Conservation (phyloP, 805 yeast genomes). For the Hanseniaspora valbyensis region DNA sequence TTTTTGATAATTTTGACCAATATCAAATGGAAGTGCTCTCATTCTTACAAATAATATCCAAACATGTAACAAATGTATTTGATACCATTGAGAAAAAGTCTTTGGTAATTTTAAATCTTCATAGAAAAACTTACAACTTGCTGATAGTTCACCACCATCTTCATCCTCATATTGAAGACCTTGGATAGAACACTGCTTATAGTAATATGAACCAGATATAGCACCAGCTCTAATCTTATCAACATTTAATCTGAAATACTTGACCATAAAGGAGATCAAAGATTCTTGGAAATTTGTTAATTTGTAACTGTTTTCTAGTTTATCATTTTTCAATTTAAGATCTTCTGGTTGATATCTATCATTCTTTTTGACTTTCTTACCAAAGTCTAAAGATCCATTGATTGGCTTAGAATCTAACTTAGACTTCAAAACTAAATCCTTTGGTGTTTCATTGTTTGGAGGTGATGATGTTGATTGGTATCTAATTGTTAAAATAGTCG, state of each 20-base stretch:
- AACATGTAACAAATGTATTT: constrained; percentile 76
- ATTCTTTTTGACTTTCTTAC: constrained; percentile 5
- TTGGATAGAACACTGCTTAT: constrained; percentile 77
- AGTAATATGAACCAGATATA: constrained; percentile 80
- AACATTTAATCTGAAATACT: constrained; percentile 67
- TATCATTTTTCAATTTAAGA: not conserved
- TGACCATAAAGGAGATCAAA: constrained; percentile 55
- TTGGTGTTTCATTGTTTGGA: constrained; percentile 25
- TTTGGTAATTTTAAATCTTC: constrained; percentile 70
- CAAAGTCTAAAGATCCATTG: constrained; percentile 15
- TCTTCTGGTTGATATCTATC: constrained; percentile 11
- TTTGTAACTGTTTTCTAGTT: constrained; percentile 23
- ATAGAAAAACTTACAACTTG: constrained; percentile 73
- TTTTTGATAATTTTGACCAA: constrained; percentile 84
- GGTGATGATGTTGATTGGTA: constrained; percentile 5
- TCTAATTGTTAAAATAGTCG: not conserved
- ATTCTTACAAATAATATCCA: constrained; percentile 92
- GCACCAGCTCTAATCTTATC: constrained; percentile 89
- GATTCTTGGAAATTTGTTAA: constrained; percentile 43
- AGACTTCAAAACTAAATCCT: constrained; percentile 22
- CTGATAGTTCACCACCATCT: constrained; percentile 59
- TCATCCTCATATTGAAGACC: constrained; percentile 69
- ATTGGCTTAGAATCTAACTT: constrained; percentile 21
- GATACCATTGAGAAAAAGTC: constrained; percentile 94
- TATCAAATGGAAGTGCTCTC: constrained; percentile 90